Evolutionary conservation across 116 monocot species (phyloP).

Genomic region (Thalassia testudinum): DNA sequence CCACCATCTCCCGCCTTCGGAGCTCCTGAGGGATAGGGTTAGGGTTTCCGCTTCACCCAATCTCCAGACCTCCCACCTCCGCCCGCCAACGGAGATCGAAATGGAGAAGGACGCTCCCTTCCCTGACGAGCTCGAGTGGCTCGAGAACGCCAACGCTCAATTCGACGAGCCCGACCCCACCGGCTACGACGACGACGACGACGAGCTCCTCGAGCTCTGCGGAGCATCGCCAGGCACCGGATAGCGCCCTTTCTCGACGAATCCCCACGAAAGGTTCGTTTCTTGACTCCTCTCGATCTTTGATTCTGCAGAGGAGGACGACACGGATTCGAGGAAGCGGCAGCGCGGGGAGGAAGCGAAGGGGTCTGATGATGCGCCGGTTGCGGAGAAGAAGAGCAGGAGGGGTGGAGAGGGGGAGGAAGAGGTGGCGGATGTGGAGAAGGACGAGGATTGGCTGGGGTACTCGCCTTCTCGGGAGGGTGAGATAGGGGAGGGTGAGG

Average conservation of each 20-base stretch:
- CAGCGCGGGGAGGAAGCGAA: slow-evolving; percentile 7
- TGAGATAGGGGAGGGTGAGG: not conserved
- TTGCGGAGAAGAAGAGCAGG: not conserved
- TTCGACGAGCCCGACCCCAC: not conserved
- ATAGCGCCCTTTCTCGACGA: too few species aligned
- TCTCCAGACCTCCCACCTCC: too few species aligned
- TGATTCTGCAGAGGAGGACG: not conserved
- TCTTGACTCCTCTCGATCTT: not conserved
- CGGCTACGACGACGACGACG: not conserved
- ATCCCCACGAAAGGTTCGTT: too few species aligned
- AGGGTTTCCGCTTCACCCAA: too few species aligned
- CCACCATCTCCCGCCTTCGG: not conserved
- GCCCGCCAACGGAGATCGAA: not conserved
- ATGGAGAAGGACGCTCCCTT: slow-evolving; percentile 29
- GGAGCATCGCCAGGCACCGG: not conserved
- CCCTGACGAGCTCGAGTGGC: slow-evolving; percentile 62
- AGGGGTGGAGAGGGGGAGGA: not conserved
- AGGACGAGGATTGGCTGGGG: slow-evolving; percentile 45
- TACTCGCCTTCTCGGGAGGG: slow-evolving; percentile 10
- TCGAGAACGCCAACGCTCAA: slow-evolving; percentile 23
- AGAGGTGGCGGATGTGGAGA: slow-evolving; percentile 20
- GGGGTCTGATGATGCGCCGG: not conserved
- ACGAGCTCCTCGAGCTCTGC: slow-evolving; percentile 8
- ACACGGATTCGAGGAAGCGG: slow-evolving; percentile 9
- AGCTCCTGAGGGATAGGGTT: too few species aligned